Conservation (phyloP, 495 filamentous ascomycete species). For the Lepraria neglecta region DNA sequence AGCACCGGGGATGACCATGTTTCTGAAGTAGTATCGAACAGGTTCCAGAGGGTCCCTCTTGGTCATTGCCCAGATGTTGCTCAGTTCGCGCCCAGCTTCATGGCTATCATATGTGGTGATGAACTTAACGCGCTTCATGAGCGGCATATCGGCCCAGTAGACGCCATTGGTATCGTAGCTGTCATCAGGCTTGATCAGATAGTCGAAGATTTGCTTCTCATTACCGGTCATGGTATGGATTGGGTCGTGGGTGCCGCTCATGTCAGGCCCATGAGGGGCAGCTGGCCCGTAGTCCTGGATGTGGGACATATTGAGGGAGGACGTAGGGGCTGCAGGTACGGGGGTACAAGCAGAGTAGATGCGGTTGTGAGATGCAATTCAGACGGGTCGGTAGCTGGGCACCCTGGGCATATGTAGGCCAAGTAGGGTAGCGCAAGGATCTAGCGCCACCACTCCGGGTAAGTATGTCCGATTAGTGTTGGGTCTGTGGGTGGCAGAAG, state of each 20-base stretch:
- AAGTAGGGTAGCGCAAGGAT: not conserved
- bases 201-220: slow-evolving; percentile 66
- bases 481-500: slow-evolving; percentile 1
- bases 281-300: slow-evolving; percentile 47
- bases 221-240: slow-evolving; percentile 52
- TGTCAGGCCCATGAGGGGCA: slow-evolving; percentile 51
- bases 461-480: slow-evolving; percentile 3
- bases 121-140: slow-evolving; percentile 61
- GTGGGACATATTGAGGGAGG: slow-evolving; percentile 9
- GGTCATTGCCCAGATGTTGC: slow-evolving; percentile 63
- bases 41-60: slow-evolving; percentile 76
- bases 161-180: slow-evolving; percentile 69
- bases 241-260: slow-evolving; percentile 46
- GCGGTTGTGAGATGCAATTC: not conserved
- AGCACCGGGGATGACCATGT: slow-evolving; percentile 82
- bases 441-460: not conserved
- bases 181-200: slow-evolving; percentile 73
- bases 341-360: not conserved
- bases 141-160: slow-evolving; percentile 82
- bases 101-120: slow-evolving; percentile 58
- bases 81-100: slow-evolving; percentile 60
- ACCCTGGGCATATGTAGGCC: slow-evolving; percentile 9
- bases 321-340: not conserved
- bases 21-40: slow-evolving; percentile 73
- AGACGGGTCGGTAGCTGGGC: not conserved